Base-by-base conservation (phyloP, 306 rosid species). In the Vicia faba region DNA sequence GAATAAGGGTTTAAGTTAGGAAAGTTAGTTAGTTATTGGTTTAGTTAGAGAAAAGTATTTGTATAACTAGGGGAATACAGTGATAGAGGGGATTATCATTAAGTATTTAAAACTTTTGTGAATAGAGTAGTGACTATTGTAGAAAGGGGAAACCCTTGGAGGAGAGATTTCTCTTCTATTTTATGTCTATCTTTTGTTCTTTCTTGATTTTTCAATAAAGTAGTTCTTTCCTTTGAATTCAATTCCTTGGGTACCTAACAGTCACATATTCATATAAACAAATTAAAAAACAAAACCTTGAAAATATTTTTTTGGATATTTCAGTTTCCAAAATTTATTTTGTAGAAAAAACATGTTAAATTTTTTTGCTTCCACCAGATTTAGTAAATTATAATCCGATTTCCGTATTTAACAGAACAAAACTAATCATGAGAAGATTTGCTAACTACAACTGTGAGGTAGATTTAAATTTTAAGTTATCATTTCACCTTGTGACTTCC, bases 401-500 rank as follows among this genome's bases (percentile, higher is more conserved):
- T 63, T 48, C 39, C 53, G 49, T 40, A 63, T 62, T 50, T 40
- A 50, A 68, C 50, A 40, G 19, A 68, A 50, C 12, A 41, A 31
- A 41, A 44, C 36, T 51, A 75, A 58, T 19, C 5, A 66, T 2
- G 11, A 50, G 38, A 55, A 50, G 54, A 48, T 49, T 49, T 49
- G 25, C 10, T 16, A 49, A 16, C 55, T 16, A 8, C 8, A 49
- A 49, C 10, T 49, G 63, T 53, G 59, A 71, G 41, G 55, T 25
- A 49, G 18, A 57, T 35, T 53, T 28, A 51, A 29, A 77, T 50
- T 28, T 64, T 18, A 69, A 12, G 25, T 72, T 36, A 55, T n/a
- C 12, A 61, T 33, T 36, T 77, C 65, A 95, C 99, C 97, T 95
- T 95, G 83, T 95, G 99, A 85, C 91, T 95, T 3, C 99, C 99